Percentiles rank a stretch among this genome's conserved stretches.
Evolutionary conservation across 2,329 filamentous ascomycete genomes (phyloP).

Genomic region (Penicillium concentricum): DNA sequence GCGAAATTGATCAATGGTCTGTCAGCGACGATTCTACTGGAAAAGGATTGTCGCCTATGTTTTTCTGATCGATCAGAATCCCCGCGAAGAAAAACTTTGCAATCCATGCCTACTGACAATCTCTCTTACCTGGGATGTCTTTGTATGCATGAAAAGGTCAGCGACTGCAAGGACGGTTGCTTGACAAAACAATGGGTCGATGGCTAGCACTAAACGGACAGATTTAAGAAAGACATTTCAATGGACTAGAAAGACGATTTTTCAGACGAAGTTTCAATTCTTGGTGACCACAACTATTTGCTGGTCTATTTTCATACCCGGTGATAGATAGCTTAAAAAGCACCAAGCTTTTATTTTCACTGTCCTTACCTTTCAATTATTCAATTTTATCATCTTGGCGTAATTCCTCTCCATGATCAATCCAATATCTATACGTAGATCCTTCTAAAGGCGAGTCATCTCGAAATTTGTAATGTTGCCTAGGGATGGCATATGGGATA

Average conservation of each 20-base stretch:
- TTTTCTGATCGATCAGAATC: constrained; percentile 4
- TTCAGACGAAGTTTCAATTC: not conserved
- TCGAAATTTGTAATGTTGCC: not conserved
- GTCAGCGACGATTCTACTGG: constrained; percentile 17
- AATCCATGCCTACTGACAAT: constrained; percentile 6
- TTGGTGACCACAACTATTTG: not conserved
- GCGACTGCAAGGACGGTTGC: not conserved
- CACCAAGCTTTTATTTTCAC: not conserved
- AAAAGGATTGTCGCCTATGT: not conserved
- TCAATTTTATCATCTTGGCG: not conserved
- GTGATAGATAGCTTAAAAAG: not conserved
- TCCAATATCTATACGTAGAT: not conserved
- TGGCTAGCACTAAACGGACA: not conserved
- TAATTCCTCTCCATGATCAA: not conserved
- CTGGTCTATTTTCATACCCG: not conserved
- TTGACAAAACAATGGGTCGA: not conserved
- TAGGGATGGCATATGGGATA: not conserved
- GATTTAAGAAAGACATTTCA: not conserved
- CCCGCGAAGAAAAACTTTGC: not conserved
- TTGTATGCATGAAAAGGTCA: constrained; percentile 11
- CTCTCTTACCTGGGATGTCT: not conserved
- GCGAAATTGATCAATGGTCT: constrained; percentile 15
- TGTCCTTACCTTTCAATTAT: not conserved
- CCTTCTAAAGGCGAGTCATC: not conserved
- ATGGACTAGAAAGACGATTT: not conserved